phyloP scores from a whole-genome alignment of 495 filamentous ascomycete genomes.

The Neurospora sublineolata region DNA sequence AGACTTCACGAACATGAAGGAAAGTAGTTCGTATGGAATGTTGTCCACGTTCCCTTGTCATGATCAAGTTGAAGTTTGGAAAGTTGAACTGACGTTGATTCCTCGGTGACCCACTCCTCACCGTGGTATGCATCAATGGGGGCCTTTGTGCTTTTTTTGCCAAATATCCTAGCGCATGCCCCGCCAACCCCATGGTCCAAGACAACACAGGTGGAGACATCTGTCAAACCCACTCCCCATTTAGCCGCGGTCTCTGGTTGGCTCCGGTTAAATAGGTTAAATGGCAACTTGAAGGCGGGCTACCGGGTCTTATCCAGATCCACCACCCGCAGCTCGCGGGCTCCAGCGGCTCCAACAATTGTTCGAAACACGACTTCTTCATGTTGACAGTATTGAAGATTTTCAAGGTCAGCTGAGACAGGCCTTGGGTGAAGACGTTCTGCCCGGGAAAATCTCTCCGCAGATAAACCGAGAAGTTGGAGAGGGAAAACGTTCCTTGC shows the following conservation, averaged over 20 bases:
- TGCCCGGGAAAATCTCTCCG: background rate
- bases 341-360: conserved; percentile 2
- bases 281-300: conserved; percentile 18
- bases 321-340: background rate
- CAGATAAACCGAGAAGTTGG: background rate
- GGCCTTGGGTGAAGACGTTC: background rate
- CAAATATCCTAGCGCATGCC: background rate
- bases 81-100: background rate
- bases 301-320: conserved; percentile 19
- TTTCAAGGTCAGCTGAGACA: background rate
- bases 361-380: background rate
- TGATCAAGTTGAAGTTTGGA: background rate
- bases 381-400: background rate
- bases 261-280: conserved; percentile 20
- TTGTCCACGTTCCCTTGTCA: background rate
- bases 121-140: conserved; percentile 4
- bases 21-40: background rate
- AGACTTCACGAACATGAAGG: too few species aligned
- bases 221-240: conserved; percentile 1
- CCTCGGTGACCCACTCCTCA: background rate
- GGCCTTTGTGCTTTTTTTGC: background rate
- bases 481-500: background rate
- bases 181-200: background rate
- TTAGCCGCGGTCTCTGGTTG: conserved; percentile 21
- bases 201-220: background rate